These are phyloP conservation scores for Brassica nigra DNA, from an alignment of 345 rosid genomes.

Conservation along the genomic window DNA sequence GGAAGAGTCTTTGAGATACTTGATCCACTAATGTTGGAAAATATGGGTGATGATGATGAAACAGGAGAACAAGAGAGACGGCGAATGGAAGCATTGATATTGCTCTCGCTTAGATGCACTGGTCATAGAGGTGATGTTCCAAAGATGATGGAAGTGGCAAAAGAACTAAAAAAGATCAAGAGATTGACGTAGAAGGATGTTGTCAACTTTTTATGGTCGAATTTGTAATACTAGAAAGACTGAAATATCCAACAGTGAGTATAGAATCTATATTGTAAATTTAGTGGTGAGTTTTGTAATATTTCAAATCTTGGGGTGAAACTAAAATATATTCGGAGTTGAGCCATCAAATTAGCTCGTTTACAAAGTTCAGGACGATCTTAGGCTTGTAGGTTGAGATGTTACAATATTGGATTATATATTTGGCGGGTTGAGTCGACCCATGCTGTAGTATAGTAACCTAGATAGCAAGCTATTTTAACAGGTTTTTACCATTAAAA, in stretches of 20 bases:
- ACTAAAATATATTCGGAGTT: too few relatives aligned
- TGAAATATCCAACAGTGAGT: background rate
- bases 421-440: slow-evolving; percentile 22
- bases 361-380: background rate
- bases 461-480: slow-evolving; percentile 22
- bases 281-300: background rate
- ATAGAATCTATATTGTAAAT: too few relatives aligned
- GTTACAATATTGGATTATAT: background rate
- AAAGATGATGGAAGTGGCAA: slow-evolving; percentile 38
- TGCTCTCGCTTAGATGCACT: slow-evolving; percentile 36
- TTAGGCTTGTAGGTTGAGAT: background rate
- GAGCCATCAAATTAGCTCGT: too few relatives aligned
- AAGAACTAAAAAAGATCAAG: slow-evolving; percentile 31
- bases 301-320: background rate
- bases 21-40: slow-evolving; percentile 16
- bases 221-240: background rate
- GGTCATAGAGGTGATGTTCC: slow-evolving; percentile 42
- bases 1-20: slow-evolving; percentile 27
- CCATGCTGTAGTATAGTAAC: background rate
- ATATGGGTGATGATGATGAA: background rate
- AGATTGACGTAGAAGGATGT: background rate
- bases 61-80: background rate
- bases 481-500: background rate
- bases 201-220: background rate
- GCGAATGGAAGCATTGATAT: slow-evolving; percentile 9